Evolutionary conservation across 2,329 filamentous ascomycete species (phyloP).

Genomic region (Penicillium paneum): DNA sequence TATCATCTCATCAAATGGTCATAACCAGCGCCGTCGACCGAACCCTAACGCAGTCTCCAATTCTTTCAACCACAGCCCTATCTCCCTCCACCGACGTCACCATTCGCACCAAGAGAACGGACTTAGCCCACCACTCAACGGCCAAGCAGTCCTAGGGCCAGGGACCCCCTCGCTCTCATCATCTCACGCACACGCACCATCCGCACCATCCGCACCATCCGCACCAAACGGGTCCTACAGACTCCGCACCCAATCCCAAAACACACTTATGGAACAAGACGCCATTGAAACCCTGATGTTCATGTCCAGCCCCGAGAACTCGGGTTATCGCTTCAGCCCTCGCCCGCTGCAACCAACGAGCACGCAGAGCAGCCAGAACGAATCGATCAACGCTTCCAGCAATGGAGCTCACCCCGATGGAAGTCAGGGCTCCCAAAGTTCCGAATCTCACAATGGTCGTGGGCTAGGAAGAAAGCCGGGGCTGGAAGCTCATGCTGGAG

Average conservation of each 20-base stretch:
- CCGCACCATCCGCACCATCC: slow-evolving; percentile 24
- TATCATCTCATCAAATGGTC: slow-evolving; percentile 36
- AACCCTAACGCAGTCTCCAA: slow-evolving; percentile 34
- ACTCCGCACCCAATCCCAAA: slow-evolving; percentile 41
- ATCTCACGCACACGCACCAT: slow-evolving; percentile 14
- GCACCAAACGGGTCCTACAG: slow-evolving; percentile 24
- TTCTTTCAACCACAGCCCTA: slow-evolving; percentile 18
- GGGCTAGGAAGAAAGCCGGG: slow-evolving; percentile 13
- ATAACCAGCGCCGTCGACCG: slow-evolving; percentile 35
- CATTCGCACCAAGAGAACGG: slow-evolving; percentile 33
- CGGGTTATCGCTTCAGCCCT: slow-evolving; percentile 43
- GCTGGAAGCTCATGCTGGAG: slow-evolving; percentile 35
- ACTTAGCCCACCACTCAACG: slow-evolving; percentile 18
- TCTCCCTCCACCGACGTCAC: slow-evolving; percentile 31
- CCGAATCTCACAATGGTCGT: slow-evolving; percentile 8
- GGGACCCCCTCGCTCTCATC: slow-evolving; percentile 34
- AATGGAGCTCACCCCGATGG: slow-evolving; percentile 5
- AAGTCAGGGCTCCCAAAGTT: slow-evolving; percentile 22
- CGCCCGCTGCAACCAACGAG: slow-evolving; percentile 23
- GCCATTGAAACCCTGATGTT: slow-evolving; percentile 51
- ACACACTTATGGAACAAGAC: slow-evolving; percentile 49
- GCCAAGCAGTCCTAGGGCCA: slow-evolving; percentile 24
- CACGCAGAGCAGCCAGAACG: slow-evolving; percentile 27
- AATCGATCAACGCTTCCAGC: slow-evolving; percentile 18
- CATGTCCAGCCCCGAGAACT: slow-evolving; percentile 51